A percentile compares a stretch with the other conserved stretches of the same genome.
Conservation (phyloP, 331 rosid genomes). For the Phaseolus coccineus region DNA sequence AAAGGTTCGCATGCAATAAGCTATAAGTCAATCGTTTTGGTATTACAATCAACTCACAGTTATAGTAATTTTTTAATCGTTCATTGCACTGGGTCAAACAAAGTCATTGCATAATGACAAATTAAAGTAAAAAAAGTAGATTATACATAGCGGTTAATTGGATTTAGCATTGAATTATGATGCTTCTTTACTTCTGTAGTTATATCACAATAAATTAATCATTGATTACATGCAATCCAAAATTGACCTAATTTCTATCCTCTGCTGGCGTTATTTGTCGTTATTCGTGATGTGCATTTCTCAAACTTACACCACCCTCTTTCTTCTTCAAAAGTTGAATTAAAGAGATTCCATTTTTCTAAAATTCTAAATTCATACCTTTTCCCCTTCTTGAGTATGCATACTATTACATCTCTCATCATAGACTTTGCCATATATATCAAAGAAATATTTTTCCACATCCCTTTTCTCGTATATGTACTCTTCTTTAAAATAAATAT, state of each 20-base stretch:
- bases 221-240: constrained; percentile 21
- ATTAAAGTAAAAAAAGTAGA: constrained; percentile 44
- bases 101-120: constrained; percentile 45
- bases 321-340: background rate
- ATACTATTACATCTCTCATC: background rate
- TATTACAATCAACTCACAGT: background rate
- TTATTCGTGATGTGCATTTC: constrained; percentile 21
- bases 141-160: constrained; percentile 31
- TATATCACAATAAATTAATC: constrained; percentile 31
- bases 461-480: too few relatives aligned
- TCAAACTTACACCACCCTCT: background rate
- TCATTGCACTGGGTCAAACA: constrained; percentile 38
- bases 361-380: too few relatives aligned
- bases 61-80: constrained; percentile 16
- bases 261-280: constrained; percentile 26
- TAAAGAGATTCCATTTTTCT: background rate
- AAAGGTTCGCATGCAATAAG: background rate
- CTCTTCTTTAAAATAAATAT: background rate
- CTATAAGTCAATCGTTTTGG: constrained; percentile 1
- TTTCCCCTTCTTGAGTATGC: background rate
- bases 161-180: constrained; percentile 43
- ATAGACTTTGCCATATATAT: background rate
- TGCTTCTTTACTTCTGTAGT: constrained; percentile 34
- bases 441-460: background rate
- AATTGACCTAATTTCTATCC: constrained; percentile 19